These are phyloP conservation scores for Botryobasidium botryosum DNA, from an alignment of 768 basidiomycete species.

Conservation along the genomic window DNA sequence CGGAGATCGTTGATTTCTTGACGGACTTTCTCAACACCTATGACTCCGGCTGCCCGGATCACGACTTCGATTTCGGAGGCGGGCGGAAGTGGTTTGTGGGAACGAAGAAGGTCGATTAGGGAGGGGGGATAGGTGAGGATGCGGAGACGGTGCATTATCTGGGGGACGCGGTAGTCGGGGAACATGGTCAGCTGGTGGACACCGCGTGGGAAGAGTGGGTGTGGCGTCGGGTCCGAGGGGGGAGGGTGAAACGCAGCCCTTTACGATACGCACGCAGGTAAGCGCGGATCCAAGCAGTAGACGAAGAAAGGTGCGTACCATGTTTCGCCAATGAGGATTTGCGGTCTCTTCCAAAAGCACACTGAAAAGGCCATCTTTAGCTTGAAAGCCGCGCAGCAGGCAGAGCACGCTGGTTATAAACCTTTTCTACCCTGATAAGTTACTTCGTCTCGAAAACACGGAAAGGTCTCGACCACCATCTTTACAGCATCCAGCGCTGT, in stretches of 20 bases:
- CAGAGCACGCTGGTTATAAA: constrained; percentile 17
- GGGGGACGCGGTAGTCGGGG: constrained; percentile 71
- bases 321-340: constrained; percentile 79
- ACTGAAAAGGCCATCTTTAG: constrained; percentile 26
- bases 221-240: constrained; percentile 22
- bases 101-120: constrained; percentile 34
- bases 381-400: neutral
- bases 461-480: constrained; percentile 51
- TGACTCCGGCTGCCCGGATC: constrained; percentile 60
- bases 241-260: constrained; percentile 74
- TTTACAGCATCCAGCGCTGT: constrained; percentile 59
- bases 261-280: neutral
- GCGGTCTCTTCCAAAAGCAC: constrained; percentile 76
- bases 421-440: constrained; percentile 41
- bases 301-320: constrained; percentile 26
- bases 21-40: constrained; percentile 63
- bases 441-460: constrained; percentile 58
- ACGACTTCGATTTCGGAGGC: constrained; percentile 61
- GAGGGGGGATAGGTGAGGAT: constrained; percentile 54
- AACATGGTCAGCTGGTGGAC: constrained; percentile 80
- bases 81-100: constrained; percentile 28
- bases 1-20: constrained; percentile 30
- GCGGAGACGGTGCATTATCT: constrained; percentile 69
- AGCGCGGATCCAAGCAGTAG: neutral
- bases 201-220: constrained; percentile 58